Evolutionary conservation across 139 green algal species (phyloP).

Genomic region (Dunaliella primolecta): DNA sequence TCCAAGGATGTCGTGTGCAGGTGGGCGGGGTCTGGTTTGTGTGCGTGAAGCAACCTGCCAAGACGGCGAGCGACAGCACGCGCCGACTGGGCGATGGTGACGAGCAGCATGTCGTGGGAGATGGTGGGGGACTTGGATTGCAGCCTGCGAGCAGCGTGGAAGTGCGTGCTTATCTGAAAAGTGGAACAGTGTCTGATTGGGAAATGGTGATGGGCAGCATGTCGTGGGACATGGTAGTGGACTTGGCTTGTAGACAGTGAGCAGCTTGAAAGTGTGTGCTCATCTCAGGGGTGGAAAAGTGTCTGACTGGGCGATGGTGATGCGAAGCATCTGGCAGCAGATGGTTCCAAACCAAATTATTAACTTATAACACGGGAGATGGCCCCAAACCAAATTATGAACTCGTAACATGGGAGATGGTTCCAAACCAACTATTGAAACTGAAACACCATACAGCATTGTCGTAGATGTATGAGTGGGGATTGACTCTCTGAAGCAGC

Average conservation of each 20-base stretch:
- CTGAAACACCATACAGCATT: too few relatives aligned
- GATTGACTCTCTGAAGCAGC: too few relatives aligned
- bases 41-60: neutral
- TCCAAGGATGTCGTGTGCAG: neutral
- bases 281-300: too few relatives aligned
- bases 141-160: constrained; percentile 7
- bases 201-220: constrained; percentile 61
- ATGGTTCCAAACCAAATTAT: too few relatives aligned
- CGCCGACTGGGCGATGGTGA: constrained; percentile 50
- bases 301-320: too few relatives aligned
- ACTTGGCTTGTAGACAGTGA: neutral
- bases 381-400: too few relatives aligned
- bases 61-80: neutral
- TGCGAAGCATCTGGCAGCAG: too few relatives aligned
- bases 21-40: neutral
- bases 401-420: too few relatives aligned
- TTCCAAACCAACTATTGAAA: too few relatives aligned
- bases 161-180: neutral
- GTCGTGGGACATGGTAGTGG: constrained; percentile 56
- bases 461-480: too few relatives aligned
- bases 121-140: constrained; percentile 56
- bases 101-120: constrained; percentile 66
- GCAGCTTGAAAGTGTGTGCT: neutral
- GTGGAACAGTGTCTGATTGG: too few relatives aligned
- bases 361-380: too few relatives aligned